Percentiles rank a stretch among this genome's conserved stretches.
These are phyloP conservation scores for Arabidopsis suecica DNA, from an alignment of 345 rosid genomes.

Conservation along the genomic window DNA sequence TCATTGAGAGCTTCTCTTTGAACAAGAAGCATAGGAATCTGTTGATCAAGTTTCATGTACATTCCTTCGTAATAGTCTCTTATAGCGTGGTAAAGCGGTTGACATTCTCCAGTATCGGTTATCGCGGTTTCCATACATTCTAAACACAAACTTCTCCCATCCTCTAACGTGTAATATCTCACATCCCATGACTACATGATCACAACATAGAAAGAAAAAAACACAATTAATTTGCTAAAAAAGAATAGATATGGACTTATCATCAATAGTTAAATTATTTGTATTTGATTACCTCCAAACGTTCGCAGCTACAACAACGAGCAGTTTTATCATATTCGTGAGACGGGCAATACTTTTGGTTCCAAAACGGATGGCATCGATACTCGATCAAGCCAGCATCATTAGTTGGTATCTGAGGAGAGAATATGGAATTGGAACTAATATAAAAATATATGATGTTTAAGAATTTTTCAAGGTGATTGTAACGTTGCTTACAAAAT, in stretches of 20 bases:
- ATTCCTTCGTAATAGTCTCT: conserved; percentile 95
- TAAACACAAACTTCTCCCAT: conserved; percentile 81
- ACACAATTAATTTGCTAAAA: background rate
- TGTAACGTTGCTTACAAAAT: conserved; percentile 68
- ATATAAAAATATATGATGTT: background rate
- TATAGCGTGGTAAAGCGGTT: conserved; percentile 87
- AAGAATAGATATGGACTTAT: background rate
- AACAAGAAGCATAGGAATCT: conserved; percentile 96
- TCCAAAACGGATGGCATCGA: conserved; percentile 96
- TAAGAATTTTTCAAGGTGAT: background rate
- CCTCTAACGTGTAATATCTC: conserved; percentile 69
- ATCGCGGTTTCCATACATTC: conserved; percentile 97
- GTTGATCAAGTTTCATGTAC: conserved; percentile 88
- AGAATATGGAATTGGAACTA: background rate
- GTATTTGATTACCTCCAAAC: conserved; percentile 71
- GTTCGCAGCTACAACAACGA: conserved; percentile 96
- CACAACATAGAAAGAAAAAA: background rate
- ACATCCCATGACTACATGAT: conserved; percentile 63
- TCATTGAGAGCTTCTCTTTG: conserved; percentile 95
- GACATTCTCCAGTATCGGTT: conserved; percentile 95
- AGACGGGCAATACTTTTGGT: conserved; percentile 90
- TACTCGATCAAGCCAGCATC: conserved; percentile 90
- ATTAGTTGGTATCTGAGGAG: conserved; percentile 75
- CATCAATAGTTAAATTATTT: background rate
- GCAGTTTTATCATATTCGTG: conserved; percentile 86